Evolutionary conservation across 495 filamentous ascomycete species (phyloP).

Genomic region (Viridothelium virens): DNA sequence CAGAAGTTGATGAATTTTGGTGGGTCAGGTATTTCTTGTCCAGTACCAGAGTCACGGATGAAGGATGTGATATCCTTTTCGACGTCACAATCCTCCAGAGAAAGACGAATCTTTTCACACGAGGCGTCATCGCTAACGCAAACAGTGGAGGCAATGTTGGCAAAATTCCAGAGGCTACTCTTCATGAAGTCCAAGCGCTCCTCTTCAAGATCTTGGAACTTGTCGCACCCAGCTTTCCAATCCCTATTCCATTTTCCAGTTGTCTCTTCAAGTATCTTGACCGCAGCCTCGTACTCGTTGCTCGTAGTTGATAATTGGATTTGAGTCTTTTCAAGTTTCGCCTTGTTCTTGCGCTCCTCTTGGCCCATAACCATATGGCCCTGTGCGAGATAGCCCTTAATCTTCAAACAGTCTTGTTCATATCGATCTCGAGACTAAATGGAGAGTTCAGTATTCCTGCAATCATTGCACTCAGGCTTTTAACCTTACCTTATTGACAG

Average conservation of each 20-base stretch:
- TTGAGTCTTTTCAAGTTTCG: constrained; percentile 97
- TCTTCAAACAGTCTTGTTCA: constrained; percentile 94
- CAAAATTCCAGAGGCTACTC: constrained; percentile 94
- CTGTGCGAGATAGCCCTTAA: constrained; percentile 96
- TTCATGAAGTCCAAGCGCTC: constrained; percentile 95
- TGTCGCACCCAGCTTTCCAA: constrained; percentile 96
- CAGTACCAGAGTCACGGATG: constrained; percentile 83
- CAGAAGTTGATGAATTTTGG: constrained; percentile 99
- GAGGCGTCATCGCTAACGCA: constrained; percentile 97
- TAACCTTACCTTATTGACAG: constrained; percentile 72
- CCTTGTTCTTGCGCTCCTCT: constrained; percentile 97
- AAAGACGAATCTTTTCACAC: constrained; percentile 93
- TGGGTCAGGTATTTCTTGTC: constrained; percentile 93
- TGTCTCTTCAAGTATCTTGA: constrained; percentile 91
- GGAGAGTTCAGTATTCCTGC: constrained; percentile 23
- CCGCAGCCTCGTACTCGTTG: constrained; percentile 83
- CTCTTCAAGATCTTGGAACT: constrained; percentile 99
- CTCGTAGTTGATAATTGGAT: constrained; percentile 85
- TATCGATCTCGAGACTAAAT: constrained; percentile 77
- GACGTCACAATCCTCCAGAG: constrained; percentile 90
- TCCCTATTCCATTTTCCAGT: constrained; percentile 94
- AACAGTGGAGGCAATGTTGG: constrained; percentile 95
- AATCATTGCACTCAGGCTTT: background rate
- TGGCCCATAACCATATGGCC: constrained; percentile 99
- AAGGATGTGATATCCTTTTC: constrained; percentile 89